Evolutionary conservation across 2,329 filamentous ascomycete genomes (phyloP).

Genomic region (Claviceps sorghi): DNA sequence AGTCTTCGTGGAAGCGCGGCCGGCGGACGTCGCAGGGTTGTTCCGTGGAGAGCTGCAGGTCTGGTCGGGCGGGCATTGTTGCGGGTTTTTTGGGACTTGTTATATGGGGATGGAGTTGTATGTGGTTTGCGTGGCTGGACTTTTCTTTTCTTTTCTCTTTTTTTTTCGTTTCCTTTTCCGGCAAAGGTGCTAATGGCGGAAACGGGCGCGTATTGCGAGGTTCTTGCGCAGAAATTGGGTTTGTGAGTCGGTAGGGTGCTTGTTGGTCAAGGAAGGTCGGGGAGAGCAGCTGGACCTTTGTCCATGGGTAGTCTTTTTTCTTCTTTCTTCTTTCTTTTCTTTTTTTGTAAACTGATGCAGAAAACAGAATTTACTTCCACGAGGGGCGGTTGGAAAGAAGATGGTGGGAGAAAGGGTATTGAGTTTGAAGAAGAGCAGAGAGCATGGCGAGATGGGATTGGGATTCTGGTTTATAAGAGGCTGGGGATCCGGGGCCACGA

Average conservation of each 20-base stretch:
- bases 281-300: not conserved
- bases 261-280: not conserved
- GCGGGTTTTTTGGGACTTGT: not conserved
- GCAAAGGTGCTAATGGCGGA: too few relatives aligned
- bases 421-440: not conserved
- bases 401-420: not conserved
- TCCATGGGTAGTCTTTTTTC: not conserved
- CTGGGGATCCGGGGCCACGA: not conserved
- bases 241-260: too few relatives aligned
- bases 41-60: slow-evolving; percentile 4
- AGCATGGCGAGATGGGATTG: not conserved
- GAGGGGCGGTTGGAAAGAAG: not conserved
- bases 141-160: not conserved
- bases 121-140: not conserved
- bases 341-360: not conserved
- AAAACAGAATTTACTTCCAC: not conserved
- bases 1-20: slow-evolving; percentile 24
- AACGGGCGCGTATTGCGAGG: not conserved
- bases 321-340: not conserved
- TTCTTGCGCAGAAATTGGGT: too few relatives aligned
- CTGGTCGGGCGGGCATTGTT: slow-evolving; percentile 17
- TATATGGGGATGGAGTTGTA: not conserved
- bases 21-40: slow-evolving; percentile 10
- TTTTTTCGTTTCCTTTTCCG: not conserved
- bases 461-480: not conserved